A percentile compares a stretch with the other conserved stretches of the same genome.
Evolutionary conservation across 2,329 filamentous ascomycete species (phyloP).

Genomic region (Lasiodiplodia theobromae): DNA sequence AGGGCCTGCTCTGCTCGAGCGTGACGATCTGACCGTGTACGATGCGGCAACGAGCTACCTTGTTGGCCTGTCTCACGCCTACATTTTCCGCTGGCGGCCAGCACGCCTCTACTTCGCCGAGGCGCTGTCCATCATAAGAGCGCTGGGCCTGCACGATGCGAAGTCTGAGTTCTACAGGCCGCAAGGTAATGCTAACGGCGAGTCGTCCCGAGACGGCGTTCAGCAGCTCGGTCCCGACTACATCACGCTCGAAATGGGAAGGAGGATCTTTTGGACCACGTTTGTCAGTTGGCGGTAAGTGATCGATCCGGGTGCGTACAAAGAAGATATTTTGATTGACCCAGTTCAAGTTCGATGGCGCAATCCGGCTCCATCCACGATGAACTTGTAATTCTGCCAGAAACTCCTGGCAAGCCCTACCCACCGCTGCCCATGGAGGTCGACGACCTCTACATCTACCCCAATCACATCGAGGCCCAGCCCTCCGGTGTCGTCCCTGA

Average conservation of each 20-base stretch:
- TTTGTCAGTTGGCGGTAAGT: conserved; percentile 72
- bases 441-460: conserved; percentile 81
- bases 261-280: conserved; percentile 80
- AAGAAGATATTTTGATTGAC: conserved; percentile 23
- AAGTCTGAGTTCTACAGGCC: conserved; percentile 42
- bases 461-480: conserved; percentile 73
- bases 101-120: conserved; percentile 77
- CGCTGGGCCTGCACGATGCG: conserved; percentile 69
- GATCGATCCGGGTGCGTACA: neutral
- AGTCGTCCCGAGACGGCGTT: conserved; percentile 3
- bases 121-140: conserved; percentile 71
- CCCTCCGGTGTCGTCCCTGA: conserved; percentile 72
- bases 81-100: conserved; percentile 72
- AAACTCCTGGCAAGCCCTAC: conserved; percentile 76
- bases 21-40: conserved; percentile 62
- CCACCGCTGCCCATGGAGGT: conserved; percentile 82
- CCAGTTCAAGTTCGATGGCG: conserved; percentile 68
- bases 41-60: conserved; percentile 80
- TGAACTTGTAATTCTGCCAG: conserved; percentile 77
- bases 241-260: conserved; percentile 62
- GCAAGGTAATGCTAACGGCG: conserved; percentile 17
- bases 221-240: conserved; percentile 33
- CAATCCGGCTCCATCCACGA: conserved; percentile 76
- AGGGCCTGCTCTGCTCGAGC: conserved; percentile 64
- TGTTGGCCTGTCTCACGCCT: conserved; percentile 69